Base-by-base conservation (phyloP, 148 eudicot species). In the Camellia granthamiana region DNA sequence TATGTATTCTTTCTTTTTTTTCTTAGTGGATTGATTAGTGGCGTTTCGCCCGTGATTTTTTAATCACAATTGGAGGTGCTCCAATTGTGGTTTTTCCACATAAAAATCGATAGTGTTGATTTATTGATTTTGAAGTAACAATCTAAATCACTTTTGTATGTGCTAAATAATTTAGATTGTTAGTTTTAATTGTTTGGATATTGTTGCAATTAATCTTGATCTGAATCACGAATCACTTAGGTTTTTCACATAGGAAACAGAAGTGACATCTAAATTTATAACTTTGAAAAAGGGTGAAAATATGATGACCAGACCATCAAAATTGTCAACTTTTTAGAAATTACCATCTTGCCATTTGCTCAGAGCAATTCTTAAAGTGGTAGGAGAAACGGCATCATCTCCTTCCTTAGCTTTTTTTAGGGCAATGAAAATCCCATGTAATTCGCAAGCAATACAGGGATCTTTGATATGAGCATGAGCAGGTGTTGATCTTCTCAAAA, bases 381-480 rank as follows among this genome's bases (percentile, higher is more conserved):
- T 82, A 75, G 96, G 92, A 60, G 94, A 84, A 82, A 93, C 89
- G 74, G 92, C 90, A 64, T 89, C 88, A 67, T 84, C 78, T 60
- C 81, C 78, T 30, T 75, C 78, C 78, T 86, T 91, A 46, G 87
- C 81, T 52, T 89, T 84, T 80, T 79, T 87, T 76, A 93, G 47
- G 78, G 96, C 94, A 54, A 72, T 81, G 74, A 93, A 89, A 59
- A 92, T 90, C 74, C 89, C 91, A 80, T 76, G 86, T 46, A 93
- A 84, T 76, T 92, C 89, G 86, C 98, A 93, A 58, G 83, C 86
- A 84, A 92, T 94, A 88, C 98, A 93, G 65, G 98, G 98, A 82
- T 93, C 91, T 61, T 92, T 94, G 7, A 88, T 87, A 85, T 93
- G 98, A 72, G 78, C 81, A 85, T 92, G 98, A 82, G 79, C 86